Percentiles rank a stretch among this genome's conserved stretches.
Conservation (phyloP, 2,329 filamentous ascomycete species). For the Talaromyces funiculosus region DNA sequence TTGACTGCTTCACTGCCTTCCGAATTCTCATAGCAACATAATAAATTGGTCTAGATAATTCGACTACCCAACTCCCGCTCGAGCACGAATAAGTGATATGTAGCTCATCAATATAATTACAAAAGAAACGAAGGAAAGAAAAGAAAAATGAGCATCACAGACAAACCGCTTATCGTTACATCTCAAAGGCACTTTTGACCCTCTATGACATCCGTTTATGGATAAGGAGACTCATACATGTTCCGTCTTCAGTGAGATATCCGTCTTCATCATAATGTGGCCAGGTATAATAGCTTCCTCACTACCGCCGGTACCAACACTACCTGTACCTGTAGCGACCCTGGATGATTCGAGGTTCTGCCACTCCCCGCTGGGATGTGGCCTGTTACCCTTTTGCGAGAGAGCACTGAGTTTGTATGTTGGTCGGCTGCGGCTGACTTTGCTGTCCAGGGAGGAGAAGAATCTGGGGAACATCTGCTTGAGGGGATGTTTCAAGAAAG, state of each 20-base stretch:
- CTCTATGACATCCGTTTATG: neutral
- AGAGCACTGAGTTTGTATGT: constrained; percentile 14
- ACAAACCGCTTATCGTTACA: neutral
- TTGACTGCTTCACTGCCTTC: neutral
- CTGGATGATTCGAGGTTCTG: neutral
- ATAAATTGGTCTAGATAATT: neutral
- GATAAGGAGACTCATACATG: constrained; percentile 2
- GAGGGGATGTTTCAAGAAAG: constrained; percentile 20
- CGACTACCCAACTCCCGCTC: neutral
- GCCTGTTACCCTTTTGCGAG: constrained; percentile 4
- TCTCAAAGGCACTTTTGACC: neutral
- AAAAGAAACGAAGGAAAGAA: neutral
- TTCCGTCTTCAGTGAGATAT: constrained; percentile 14
- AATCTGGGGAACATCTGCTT: constrained; percentile 17
- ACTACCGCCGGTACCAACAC: constrained; percentile 3
- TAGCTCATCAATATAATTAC: neutral
- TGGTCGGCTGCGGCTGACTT: constrained; percentile 9
- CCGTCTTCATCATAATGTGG: constrained; percentile 17
- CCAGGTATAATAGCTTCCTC: constrained; percentile 14
- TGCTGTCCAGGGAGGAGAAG: constrained; percentile 17
- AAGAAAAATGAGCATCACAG: neutral
- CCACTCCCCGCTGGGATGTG: constrained; percentile 4
- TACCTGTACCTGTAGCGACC: neutral
- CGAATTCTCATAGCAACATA: neutral
- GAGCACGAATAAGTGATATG: neutral